These are phyloP conservation scores for Lecanicillium sp. DNA, from an alignment of 2,329 filamentous ascomycete genomes.

Conservation along the genomic window DNA sequence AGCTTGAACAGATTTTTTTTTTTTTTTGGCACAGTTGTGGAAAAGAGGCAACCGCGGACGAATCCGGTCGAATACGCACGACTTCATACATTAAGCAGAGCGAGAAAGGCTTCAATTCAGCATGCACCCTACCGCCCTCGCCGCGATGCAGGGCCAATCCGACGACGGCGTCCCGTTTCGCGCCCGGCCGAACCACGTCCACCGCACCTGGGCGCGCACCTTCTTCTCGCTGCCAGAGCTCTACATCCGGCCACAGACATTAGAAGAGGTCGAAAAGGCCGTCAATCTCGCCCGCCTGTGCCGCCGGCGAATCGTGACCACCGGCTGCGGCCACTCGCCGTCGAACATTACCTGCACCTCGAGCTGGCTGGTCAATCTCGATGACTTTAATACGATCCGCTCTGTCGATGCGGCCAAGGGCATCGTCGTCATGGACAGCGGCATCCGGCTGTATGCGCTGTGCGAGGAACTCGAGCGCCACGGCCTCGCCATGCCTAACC, in stretches of 20 bases:
- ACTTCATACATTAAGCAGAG: too few relatives aligned
- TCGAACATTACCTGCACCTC: conserved; percentile 89
- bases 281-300: conserved; percentile 75
- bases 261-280: conserved; percentile 77
- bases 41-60: not conserved
- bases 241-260: conserved; percentile 76
- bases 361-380: conserved; percentile 90
- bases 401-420: conserved; percentile 60
- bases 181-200: conserved; percentile 63
- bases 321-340: conserved; percentile 90
- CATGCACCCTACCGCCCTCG: conserved; percentile 32
- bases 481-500: conserved; percentile 80
- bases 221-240: conserved; percentile 86
- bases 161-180: conserved; percentile 61
- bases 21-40: not conserved
- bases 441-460: conserved; percentile 73
- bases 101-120: not conserved
- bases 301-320: conserved; percentile 73
- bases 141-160: conserved; percentile 27
- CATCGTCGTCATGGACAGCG: conserved; percentile 74
- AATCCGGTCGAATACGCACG: not conserved
- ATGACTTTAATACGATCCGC: conserved; percentile 69
- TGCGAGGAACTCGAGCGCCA: conserved; percentile 66
- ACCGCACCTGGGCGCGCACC: conserved; percentile 92
- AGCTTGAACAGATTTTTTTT: not conserved